These are phyloP conservation scores for Malassezia brasiliensis DNA, from an alignment of 1,284 basidiomycete genomes.

Conservation along the genomic window DNA sequence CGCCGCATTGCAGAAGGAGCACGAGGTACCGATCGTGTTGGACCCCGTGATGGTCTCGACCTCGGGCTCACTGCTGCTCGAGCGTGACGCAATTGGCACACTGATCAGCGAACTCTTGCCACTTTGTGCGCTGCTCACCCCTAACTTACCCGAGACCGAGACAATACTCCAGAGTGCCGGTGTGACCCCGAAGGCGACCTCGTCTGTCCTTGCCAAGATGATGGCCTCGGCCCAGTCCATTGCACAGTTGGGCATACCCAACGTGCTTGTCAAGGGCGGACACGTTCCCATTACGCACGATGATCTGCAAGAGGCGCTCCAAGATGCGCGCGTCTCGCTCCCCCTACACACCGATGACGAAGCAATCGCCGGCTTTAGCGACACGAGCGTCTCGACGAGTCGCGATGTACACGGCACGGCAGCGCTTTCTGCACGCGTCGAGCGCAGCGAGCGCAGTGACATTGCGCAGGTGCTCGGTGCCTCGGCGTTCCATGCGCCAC, in stretches of 20 bases:
- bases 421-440: too few species aligned
- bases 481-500: background rate
- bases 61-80: conserved; percentile 71
- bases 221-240: conserved; percentile 55
- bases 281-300: conserved; percentile 53
- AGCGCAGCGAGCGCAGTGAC: background rate
- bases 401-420: background rate
- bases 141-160: conserved; percentile 71
- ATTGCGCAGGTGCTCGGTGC: conserved; percentile 3
- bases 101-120: conserved; percentile 63
- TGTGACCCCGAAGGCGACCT: too few species aligned
- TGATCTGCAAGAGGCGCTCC: conserved; percentile 16
- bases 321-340: background rate
- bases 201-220: conserved; percentile 10
- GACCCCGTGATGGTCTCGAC: conserved; percentile 83
- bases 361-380: background rate
- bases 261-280: conserved; percentile 78
- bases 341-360: background rate
- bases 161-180: conserved; percentile 54
- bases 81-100: conserved; percentile 58
- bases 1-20: conserved; percentile 9
- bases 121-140: conserved; percentile 66
- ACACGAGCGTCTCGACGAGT: background rate
- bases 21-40: conserved; percentile 28
- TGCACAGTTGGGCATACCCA: conserved; percentile 53